Conservation (phyloP, 1,139 yeast genomes). For the Yamadazyma taylorii region DNA sequence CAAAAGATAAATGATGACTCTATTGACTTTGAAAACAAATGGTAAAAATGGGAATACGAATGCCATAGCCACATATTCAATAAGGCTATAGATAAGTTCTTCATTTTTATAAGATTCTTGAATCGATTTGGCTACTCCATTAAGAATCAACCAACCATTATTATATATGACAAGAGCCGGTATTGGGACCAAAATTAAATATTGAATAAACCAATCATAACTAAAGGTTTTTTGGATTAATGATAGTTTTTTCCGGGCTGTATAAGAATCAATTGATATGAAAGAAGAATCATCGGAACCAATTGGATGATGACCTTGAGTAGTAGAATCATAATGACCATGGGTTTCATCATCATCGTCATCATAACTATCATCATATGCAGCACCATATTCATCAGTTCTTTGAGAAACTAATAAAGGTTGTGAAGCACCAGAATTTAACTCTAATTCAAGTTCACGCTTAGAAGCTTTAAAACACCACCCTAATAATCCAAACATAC, state of each 20-base stretch:
- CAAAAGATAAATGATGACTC: slow-evolving; percentile 39
- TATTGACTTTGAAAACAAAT: slow-evolving; percentile 68
- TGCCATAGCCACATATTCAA: slow-evolving; percentile 34
- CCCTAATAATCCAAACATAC: slow-evolving; percentile 55
- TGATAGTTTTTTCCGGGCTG: slow-evolving; percentile 14
- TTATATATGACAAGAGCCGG: slow-evolving; percentile 52
- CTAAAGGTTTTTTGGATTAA: slow-evolving; percentile 45
- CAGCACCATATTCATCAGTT: slow-evolving; percentile 27
- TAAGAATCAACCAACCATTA: slow-evolving; percentile 53
- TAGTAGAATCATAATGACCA: slow-evolving; percentile 9
- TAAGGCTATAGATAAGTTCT: slow-evolving; percentile 43
- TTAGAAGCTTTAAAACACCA: slow-evolving; percentile 35
- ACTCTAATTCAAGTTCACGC: slow-evolving; percentile 20
- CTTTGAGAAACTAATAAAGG: slow-evolving; percentile 29
- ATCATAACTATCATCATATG: slow-evolving; percentile 13
- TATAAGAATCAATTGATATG: slow-evolving; percentile 16
- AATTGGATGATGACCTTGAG: slow-evolving; percentile 7
- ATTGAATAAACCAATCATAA: slow-evolving; percentile 84
- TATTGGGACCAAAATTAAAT: slow-evolving; percentile 65
- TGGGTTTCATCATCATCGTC: too few relatives aligned
- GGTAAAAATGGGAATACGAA: slow-evolving; percentile 65
- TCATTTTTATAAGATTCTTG: slow-evolving; percentile 61
- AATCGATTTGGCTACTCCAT: slow-evolving; percentile 66
- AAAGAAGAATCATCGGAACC: slow-evolving; percentile 19
- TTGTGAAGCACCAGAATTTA: slow-evolving; percentile 16